phyloP scores from a whole-genome alignment of 2,329 filamentous ascomycete species.

The Colletotrichum sp. region DNA sequence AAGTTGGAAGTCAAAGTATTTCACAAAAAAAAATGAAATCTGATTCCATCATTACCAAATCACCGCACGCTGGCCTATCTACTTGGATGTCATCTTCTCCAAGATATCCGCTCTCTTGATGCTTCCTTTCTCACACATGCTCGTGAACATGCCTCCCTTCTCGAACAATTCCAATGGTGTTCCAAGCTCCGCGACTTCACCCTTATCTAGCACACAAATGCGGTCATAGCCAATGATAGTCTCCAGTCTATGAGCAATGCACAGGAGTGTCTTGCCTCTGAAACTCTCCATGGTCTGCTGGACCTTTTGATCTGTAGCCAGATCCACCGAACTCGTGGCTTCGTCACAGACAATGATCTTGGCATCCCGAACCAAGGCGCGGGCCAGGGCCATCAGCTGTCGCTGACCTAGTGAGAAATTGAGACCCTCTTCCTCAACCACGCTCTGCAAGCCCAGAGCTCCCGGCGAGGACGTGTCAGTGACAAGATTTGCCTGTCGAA shows the following conservation, averaged over 20 bases:
- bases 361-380: conserved; percentile 65
- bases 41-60: not conserved
- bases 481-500: conserved; percentile 61
- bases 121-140: conserved; percentile 58
- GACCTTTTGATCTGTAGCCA: conserved; percentile 59
- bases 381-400: conserved; percentile 67
- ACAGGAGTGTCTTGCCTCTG: conserved; percentile 64
- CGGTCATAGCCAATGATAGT: conserved; percentile 77
- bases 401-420: conserved; percentile 35
- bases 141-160: conserved; percentile 63
- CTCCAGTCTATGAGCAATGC: conserved; percentile 62
- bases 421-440: conserved; percentile 66
- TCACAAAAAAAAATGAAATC: not conserved
- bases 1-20: not conserved
- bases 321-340: conserved; percentile 72
- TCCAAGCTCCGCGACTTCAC: conserved; percentile 72
- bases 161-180: conserved; percentile 65
- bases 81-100: not conserved
- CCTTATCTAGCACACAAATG: conserved; percentile 76
- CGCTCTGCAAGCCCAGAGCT: conserved; percentile 58
- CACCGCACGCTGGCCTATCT: not conserved
- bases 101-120: not conserved
- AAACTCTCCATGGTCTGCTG: conserved; percentile 58
- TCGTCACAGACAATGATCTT: conserved; percentile 75
- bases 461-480: conserved; percentile 39